These are phyloP conservation scores for Pseudogymnoascus sp. DNA, from an alignment of 2,329 filamentous ascomycete genomes.

Conservation along the genomic window DNA sequence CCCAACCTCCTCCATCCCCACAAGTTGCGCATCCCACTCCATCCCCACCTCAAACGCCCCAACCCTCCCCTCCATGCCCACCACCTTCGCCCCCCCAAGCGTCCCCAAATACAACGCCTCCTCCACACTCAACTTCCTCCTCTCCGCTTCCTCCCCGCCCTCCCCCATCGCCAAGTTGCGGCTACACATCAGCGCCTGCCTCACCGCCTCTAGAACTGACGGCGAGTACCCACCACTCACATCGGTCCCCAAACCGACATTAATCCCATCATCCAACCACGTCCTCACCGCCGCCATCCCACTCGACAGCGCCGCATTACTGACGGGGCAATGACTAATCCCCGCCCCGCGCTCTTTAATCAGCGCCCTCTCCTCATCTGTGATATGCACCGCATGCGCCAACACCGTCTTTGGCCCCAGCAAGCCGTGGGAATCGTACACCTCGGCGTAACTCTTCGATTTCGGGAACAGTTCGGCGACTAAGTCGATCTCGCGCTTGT, in stretches of 20 bases:
- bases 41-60: conserved; percentile 81
- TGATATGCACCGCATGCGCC: conserved; percentile 77
- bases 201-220: conserved; percentile 72
- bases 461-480: conserved; percentile 65
- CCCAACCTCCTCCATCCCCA: conserved; percentile 50
- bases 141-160: conserved; percentile 38
- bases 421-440: conserved; percentile 70
- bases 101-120: conserved; percentile 85
- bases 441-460: conserved; percentile 57
- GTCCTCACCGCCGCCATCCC: conserved; percentile 70
- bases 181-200: conserved; percentile 73
- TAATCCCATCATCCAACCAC: conserved; percentile 66
- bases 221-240: conserved; percentile 81
- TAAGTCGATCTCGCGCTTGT: conserved; percentile 62
- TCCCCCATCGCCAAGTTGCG: conserved; percentile 57
- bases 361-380: conserved; percentile 55
- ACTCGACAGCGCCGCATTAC: conserved; percentile 74
- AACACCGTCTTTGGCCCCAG: conserved; percentile 69
- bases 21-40: conserved; percentile 85
- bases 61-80: conserved; percentile 64
- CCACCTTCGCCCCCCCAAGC: conserved; percentile 73
- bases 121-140: conserved; percentile 64
- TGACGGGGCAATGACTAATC: conserved; percentile 79
- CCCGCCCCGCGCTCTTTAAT: conserved; percentile 56
- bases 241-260: conserved; percentile 83